These are phyloP conservation scores for Gymnopus androsaceus DNA, from an alignment of 1,284 basidiomycete genomes.

Conservation along the genomic window DNA sequence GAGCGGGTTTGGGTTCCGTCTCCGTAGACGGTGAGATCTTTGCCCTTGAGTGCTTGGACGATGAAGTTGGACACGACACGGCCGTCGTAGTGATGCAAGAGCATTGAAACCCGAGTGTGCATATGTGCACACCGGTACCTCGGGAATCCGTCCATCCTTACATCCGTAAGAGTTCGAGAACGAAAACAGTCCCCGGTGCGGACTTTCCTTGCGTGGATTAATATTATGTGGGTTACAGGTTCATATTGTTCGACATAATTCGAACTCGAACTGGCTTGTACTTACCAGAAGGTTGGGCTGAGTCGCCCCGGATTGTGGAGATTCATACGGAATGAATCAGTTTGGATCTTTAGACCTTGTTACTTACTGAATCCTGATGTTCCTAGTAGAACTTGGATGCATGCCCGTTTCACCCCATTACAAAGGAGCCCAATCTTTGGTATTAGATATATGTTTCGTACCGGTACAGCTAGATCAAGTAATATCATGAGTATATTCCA, in stretches of 20 bases:
- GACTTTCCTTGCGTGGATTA: background rate
- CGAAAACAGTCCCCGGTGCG: too few relatives aligned
- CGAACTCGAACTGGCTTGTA: conserved; percentile 17
- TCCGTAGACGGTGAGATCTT: conserved; percentile 97
- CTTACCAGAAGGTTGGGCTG: conserved; percentile 24
- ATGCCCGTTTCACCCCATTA: conserved; percentile 22
- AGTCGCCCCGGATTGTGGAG: conserved; percentile 25
- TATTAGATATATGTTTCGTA: background rate
- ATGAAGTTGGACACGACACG: conserved; percentile 99
- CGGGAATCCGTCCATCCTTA: too few relatives aligned
- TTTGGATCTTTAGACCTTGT: background rate
- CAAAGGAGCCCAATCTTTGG: background rate
- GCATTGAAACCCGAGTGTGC: too few relatives aligned
- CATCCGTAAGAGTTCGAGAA: too few relatives aligned
- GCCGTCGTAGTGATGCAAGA: conserved; percentile 96
- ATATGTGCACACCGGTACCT: too few relatives aligned
- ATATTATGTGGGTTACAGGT: conserved; percentile 19
- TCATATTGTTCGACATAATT: conserved; percentile 28
- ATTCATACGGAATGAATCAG: conserved; percentile 21
- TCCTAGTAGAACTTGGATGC: conserved; percentile 9
- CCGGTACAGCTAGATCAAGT: background rate
- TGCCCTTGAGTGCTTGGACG: conserved; percentile 91
- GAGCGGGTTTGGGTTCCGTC: conserved; percentile 95
- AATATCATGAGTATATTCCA: background rate
- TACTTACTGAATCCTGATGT: background rate